Percentiles rank a stretch among this genome's conserved stretches.
These are phyloP conservation scores for Ustilago loliicola DNA, from an alignment of 1,284 basidiomycete species.

Conservation along the genomic window DNA sequence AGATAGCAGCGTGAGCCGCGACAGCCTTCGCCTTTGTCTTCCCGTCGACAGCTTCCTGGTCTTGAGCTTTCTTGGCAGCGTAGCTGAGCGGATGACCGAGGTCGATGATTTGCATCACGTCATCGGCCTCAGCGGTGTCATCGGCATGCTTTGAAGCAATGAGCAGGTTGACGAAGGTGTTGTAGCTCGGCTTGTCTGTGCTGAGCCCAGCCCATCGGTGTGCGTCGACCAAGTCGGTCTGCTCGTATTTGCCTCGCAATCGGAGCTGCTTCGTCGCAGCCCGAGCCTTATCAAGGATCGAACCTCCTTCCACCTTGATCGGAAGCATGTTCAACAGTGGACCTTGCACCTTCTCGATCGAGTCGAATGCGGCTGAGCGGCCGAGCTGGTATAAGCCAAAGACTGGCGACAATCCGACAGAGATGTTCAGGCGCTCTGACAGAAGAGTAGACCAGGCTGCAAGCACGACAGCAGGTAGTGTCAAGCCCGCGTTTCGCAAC, in stretches of 20 bases:
- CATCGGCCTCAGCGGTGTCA: background rate
- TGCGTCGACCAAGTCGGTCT: slow-evolving; percentile 41
- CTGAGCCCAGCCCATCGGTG: slow-evolving; percentile 30
- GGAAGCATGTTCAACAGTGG: slow-evolving; percentile 60
- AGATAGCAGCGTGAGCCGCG: slow-evolving; percentile 13
- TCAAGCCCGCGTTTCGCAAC: slow-evolving; percentile 35
- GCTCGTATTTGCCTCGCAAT: slow-evolving; percentile 43
- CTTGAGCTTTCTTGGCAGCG: background rate
- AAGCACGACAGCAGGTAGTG: slow-evolving; percentile 39
- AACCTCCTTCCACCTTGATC: slow-evolving; percentile 19
- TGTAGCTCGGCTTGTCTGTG: slow-evolving; percentile 35
- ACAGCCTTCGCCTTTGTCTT: slow-evolving; percentile 4
- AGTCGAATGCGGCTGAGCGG: slow-evolving; percentile 38
- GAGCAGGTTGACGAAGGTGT: slow-evolving; percentile 53
- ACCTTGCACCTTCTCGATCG: slow-evolving; percentile 48
- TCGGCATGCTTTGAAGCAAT: slow-evolving; percentile 16
- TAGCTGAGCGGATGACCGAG: slow-evolving; percentile 39
- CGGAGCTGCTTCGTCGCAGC: slow-evolving; percentile 15
- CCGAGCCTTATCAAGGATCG: slow-evolving; percentile 22
- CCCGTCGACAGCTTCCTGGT: background rate
- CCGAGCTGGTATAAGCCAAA: slow-evolving; percentile 60
- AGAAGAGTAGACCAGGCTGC: slow-evolving; percentile 55
- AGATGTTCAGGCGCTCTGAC: slow-evolving; percentile 5
- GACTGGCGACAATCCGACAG: slow-evolving; percentile 15
- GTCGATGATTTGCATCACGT: slow-evolving; percentile 14